Evolutionary conservation across 805 yeast genomes (phyloP), one percentile per base, ranked within the genome.

Genomic region (Candida palmyrensis): DNA sequence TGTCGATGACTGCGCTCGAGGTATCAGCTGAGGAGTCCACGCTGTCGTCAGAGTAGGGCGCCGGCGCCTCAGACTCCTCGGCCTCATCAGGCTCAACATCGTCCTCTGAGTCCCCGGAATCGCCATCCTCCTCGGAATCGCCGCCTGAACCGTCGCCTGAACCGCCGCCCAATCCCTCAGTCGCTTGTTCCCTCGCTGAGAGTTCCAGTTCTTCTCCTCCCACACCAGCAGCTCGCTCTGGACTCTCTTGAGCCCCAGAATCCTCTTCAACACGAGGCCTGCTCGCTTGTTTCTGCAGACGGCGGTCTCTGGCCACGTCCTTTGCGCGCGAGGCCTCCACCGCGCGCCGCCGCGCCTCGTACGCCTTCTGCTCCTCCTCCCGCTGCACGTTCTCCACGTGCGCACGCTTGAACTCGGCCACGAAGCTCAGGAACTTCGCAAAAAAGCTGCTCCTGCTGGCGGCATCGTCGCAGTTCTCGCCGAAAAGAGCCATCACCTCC

Each of bases 401-500:
- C 1, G 90, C 96, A 48, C 74, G 79, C 52, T 82, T 77, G 59
- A 82, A 94, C 48, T 86, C 94, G 24, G 63, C 64, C 2, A 85
- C 74, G 55, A 92, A 92, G 33, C 77, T 74, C n/a, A 82, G 71
- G 57, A 92, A 83, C 53, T 86, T 85, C 40, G 65, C 69, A 51
- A 90, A 86, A 47, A 92, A 90, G 0, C 78, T 61, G 39, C 75
- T 73, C 34, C 81, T 73, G 12, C 89, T 74, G 43, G 68, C 66
- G 24, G 73, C 63, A 54, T 90, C 97, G 6, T 55, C 59, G 1
- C 83, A 70, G 53, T 86, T 94, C 57, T 92, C 98, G n/a, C 97
- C 97, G 52, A 85, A 92, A 45, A 74, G 78, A 41, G 71, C 71
- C 94, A 92, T 82, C 41, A 88, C 64, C 21, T 71, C 67, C 33